phyloP scores from a whole-genome alignment of 371 early-diverging fungal genomes.

The Blakeslea trispora region DNA sequence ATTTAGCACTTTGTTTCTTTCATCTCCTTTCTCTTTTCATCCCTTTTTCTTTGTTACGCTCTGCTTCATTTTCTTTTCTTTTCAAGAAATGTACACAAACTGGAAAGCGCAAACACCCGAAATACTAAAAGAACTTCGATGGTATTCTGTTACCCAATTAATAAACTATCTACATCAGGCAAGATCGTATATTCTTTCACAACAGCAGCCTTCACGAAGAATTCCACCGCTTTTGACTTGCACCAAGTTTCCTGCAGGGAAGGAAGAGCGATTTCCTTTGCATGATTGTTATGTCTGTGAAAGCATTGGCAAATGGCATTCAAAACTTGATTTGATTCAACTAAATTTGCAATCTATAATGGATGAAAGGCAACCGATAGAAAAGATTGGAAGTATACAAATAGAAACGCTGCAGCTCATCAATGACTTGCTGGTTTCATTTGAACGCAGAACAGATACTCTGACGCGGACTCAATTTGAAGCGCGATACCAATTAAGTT shows the following conservation, averaged over 20 bases:
- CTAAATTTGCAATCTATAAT: neutral
- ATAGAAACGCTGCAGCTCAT: neutral
- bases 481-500: neutral
- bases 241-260: neutral
- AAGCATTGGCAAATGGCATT: conserved; percentile 10
- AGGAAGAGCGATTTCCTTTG: neutral
- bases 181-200: neutral
- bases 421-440: neutral
- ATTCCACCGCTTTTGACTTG: neutral
- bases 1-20: neutral
- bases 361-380: neutral
- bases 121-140: neutral
- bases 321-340: neutral
- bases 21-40: neutral
- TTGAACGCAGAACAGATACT: neutral
- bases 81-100: neutral
- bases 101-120: neutral
- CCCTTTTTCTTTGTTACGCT: no score
- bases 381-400: neutral
- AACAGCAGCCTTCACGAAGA: neutral
- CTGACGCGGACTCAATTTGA: neutral
- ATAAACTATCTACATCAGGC: neutral
- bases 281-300: conserved; percentile 2
- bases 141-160: conserved; percentile 1
- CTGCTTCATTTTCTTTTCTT: no score